Percentiles rank a stretch among this genome's conserved stretches.
Evolutionary conservation across 495 filamentous ascomycete genomes (phyloP).

Genomic region (Lineolata rhizophorae): DNA sequence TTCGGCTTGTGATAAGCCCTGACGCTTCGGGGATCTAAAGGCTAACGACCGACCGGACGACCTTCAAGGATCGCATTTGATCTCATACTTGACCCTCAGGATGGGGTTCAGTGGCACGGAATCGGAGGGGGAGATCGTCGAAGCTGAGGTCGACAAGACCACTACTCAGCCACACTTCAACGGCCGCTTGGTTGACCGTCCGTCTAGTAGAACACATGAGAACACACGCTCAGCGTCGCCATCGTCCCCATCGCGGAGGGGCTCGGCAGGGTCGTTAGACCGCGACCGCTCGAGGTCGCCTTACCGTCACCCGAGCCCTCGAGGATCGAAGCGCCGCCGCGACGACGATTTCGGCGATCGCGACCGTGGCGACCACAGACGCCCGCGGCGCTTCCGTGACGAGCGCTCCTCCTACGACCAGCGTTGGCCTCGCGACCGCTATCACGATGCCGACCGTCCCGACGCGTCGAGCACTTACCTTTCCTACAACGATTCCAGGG

Average conservation of each 20-base stretch:
- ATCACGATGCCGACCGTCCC: slow-evolving; percentile 2
- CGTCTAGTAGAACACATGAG: slow-evolving; percentile 32
- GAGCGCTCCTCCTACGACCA: slow-evolving; percentile 6
- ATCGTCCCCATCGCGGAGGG: slow-evolving; percentile 4
- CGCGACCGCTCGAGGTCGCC: slow-evolving; percentile 4
- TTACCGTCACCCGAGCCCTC: slow-evolving; percentile 7
- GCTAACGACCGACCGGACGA: too few relatives aligned
- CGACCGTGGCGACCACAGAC: slow-evolving; percentile 9
- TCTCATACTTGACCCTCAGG: too few relatives aligned
- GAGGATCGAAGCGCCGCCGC: slow-evolving; percentile 7
- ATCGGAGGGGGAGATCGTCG: slow-evolving; percentile 76
- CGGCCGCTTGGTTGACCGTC: slow-evolving; percentile 59
- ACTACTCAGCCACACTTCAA: slow-evolving; percentile 49
- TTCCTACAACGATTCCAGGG: not conserved
- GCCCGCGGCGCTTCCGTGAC: slow-evolving; percentile 11
- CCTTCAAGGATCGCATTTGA: too few relatives aligned
- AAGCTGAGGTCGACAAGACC: slow-evolving; percentile 50
- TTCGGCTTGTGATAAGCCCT: too few relatives aligned
- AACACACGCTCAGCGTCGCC: slow-evolving; percentile 19
- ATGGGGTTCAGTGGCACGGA: too few relatives aligned
- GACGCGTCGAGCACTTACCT: not conserved
- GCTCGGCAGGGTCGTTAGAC: too few relatives aligned
- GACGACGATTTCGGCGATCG: slow-evolving; percentile 24
- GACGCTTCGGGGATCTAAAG: too few relatives aligned
- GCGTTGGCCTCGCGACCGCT: not conserved